Conservation (phyloP, 208 protist species). For the Leishmania aethiopica region DNA sequence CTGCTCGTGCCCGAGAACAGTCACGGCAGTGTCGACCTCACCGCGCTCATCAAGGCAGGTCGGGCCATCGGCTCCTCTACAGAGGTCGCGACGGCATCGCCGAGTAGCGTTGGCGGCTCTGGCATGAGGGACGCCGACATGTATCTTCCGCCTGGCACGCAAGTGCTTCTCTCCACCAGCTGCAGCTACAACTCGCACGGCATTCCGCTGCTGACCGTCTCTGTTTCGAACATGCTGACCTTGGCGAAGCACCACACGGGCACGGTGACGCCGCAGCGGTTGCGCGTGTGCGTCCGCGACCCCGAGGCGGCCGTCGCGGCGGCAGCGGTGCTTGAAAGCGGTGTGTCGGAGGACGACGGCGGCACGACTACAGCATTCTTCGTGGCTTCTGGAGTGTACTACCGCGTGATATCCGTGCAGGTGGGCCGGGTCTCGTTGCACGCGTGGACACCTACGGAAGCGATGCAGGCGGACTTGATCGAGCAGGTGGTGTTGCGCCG, state of each 20-base stretch:
- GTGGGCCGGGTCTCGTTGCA: conserved; percentile 55
- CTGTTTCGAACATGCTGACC: conserved; percentile 35
- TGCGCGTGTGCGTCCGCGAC: conserved; percentile 47
- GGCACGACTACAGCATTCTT: conserved; percentile 32
- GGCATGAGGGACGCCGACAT: neutral
- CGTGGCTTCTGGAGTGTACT: conserved; percentile 50
- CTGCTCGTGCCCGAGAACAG: conserved; percentile 58
- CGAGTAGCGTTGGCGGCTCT: neutral
- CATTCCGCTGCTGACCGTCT: conserved; percentile 46
- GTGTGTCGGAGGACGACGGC: conserved; percentile 22
- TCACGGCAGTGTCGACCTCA: conserved; percentile 54
- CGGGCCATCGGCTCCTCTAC: neutral
- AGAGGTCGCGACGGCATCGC: neutral
- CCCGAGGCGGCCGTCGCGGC: conserved; percentile 18
- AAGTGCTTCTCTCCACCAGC: conserved; percentile 51
- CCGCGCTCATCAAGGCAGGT: conserved; percentile 23
- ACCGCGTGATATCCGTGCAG: conserved; percentile 53
- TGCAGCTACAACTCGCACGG: conserved; percentile 54
- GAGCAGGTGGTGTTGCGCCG: conserved; percentile 60
- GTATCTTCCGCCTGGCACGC: conserved; percentile 30
- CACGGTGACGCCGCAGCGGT: conserved; percentile 25
- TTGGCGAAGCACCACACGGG: conserved; percentile 50
- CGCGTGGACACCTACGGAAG: conserved; percentile 26
- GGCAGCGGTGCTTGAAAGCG: neutral
- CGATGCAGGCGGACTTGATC: conserved; percentile 39